Base-by-base conservation (phyloP, 495 filamentous ascomycete genomes). In the Sordaria brevicollis region DNA sequence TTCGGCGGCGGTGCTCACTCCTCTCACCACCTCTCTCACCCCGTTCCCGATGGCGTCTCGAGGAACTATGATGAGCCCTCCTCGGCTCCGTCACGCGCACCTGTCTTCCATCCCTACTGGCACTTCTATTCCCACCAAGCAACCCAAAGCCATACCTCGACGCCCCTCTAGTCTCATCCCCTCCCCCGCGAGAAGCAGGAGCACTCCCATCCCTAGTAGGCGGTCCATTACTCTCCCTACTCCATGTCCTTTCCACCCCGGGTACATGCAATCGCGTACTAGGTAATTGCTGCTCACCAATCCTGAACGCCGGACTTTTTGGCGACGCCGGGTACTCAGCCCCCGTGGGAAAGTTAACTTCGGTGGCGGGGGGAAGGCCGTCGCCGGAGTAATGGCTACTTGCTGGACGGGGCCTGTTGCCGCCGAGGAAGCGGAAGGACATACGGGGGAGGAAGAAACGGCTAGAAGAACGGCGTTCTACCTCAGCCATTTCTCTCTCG, bases 261-360 rank as follows among this genome's bases (percentile, higher is more conserved):
- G 83, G 82, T 34, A 84, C 72, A 37, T 80, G 76, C 65, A 83
- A 67, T 66, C 80, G 71, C 37, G 80, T 79, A 29, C 79, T 79
- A 35, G 82, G 81, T 33, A 84, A 69, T 43, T 75, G 73, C 19
- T 78, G 74, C 34, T 80, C 70, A 0, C 76, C 76, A 5, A 84
- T 71, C 11, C 77, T 69, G 43, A 79, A 79, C 0, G 74, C 71
- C 0, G 84, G 81, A 3, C 79, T 77, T 72, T 86, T 86, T 34
- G 82, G 83, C 5, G 75, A 79, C 39, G 81, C 74, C 15, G 76
- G 70, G 13, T 54, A 70, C 17, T 74, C 73, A 29, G 43, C 11
- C 37, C 67, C 67, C 21, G 34, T n/a, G n/a, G n/a, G n/a, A n/a
- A 31, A 57, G 62, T 71, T 70, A 13, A 73, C 62, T 9, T 77